A percentile compares a stretch with the other conserved stretches of the same genome.
Evolutionary conservation across 306 rosid species (phyloP).

Genomic region (Castanopsis chinensis): DNA sequence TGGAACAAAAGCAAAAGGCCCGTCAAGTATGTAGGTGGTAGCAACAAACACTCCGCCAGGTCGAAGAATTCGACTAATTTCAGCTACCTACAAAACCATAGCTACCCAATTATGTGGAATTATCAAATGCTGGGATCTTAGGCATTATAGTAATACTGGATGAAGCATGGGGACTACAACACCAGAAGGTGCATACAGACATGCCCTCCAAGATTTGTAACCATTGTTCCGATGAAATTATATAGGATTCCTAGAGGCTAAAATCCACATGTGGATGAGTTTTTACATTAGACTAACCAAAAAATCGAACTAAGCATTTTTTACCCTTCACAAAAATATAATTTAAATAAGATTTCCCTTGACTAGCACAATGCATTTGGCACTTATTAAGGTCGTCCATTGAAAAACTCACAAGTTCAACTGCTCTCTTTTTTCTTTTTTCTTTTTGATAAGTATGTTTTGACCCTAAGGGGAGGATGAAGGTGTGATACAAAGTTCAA

Average conservation of each 20-base stretch:
- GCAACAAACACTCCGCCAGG: conserved; percentile 96
- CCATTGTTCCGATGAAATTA: background rate
- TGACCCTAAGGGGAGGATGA: no score
- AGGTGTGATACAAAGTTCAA: background rate
- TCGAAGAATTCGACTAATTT: conserved; percentile 76
- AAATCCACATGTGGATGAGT: background rate
- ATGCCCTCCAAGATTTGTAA: no score
- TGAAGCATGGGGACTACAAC: background rate
- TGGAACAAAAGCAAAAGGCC: conserved; percentile 58
- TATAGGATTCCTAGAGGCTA: background rate
- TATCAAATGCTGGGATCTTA: background rate
- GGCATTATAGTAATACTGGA: background rate
- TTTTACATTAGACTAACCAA: background rate
- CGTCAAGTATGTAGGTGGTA: conserved; percentile 69
- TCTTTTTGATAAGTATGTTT: no score
- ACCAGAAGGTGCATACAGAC: no score
- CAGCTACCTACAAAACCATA: conserved; percentile 67
- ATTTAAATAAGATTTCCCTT: background rate
- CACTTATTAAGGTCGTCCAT: background rate
- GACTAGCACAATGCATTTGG: background rate
- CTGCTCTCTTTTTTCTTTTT: no score
- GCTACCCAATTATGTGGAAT: conserved; percentile 6
- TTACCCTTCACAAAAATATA: background rate
- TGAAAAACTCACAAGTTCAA: background rate
- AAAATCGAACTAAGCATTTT: background rate